Percentiles rank a stretch among this genome's conserved stretches.
Evolutionary conservation across 441 rosid species (phyloP).

Genomic region (Adansonia rubrostipa): DNA sequence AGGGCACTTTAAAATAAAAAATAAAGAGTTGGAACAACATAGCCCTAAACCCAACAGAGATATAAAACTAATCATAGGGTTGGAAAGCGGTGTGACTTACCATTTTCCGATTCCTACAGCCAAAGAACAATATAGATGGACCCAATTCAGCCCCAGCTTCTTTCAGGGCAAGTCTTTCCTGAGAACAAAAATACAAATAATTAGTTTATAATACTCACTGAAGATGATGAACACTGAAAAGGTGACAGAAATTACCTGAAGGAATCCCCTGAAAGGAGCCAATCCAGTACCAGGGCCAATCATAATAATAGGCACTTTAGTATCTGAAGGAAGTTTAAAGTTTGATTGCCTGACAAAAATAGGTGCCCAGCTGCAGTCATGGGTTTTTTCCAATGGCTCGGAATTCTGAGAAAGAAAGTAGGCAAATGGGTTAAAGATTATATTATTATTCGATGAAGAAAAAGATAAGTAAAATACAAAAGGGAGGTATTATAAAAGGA

Average conservation of each 20-base stretch:
- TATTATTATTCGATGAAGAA: not conserved
- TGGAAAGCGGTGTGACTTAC: conserved; percentile 41
- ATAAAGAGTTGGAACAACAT: too few relatives aligned
- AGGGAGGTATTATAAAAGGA: not conserved
- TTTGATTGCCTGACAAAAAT: conserved; percentile 88
- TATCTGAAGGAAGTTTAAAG: conserved; percentile 83
- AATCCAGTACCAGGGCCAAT: conserved; percentile 98
- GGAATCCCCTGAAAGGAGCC: conserved; percentile 99
- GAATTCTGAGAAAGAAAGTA: conserved; percentile 52
- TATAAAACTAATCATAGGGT: not conserved
- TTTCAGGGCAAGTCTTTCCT: conserved; percentile 79
- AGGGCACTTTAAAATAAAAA: too few relatives aligned
- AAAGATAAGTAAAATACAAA: not conserved
- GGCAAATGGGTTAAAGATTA: not conserved
- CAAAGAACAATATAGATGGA: conserved; percentile 82
- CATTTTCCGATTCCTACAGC: conserved; percentile 89
- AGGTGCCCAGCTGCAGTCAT: conserved; percentile 78
- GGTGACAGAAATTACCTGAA: conserved; percentile 54
- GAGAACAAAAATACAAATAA: conserved; percentile 24
- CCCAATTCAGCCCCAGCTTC: conserved; percentile 88
- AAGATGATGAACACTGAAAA: not conserved
- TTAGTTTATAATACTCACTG: not conserved
- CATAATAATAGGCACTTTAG: conserved; percentile 89
- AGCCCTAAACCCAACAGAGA: not conserved
- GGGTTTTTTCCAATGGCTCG: conserved; percentile 64